These are phyloP conservation scores for Margaritispora aquatica DNA, from an alignment of 495 filamentous ascomycete genomes.

Conservation along the genomic window DNA sequence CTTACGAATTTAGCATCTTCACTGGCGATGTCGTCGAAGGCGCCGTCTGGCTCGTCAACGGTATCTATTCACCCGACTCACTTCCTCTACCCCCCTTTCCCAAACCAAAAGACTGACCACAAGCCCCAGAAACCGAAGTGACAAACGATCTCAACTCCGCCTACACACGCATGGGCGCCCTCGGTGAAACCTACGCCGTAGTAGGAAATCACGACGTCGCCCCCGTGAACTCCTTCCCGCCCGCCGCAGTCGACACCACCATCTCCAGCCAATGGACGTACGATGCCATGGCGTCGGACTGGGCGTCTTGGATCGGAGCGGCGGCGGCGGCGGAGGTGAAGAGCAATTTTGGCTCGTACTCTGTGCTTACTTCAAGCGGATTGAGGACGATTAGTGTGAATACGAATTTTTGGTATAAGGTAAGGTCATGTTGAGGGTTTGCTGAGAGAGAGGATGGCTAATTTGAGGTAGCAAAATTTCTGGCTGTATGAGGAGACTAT, in stretches of 20 bases:
- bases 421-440: not conserved
- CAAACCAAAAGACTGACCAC: not conserved
- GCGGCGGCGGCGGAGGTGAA: constrained; percentile 28
- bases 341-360: constrained; percentile 41
- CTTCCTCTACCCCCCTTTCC: not conserved
- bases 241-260: constrained; percentile 25
- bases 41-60: constrained; percentile 31
- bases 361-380: constrained; percentile 24
- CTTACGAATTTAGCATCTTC: constrained; percentile 25
- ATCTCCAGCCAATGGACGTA: constrained; percentile 43
- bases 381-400: constrained; percentile 51
- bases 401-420: constrained; percentile 50
- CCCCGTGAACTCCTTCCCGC: constrained; percentile 46
- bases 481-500: constrained; percentile 43
- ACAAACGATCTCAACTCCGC: constrained; percentile 36
- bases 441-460: not conserved
- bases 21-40: constrained; percentile 44
- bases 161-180: constrained; percentile 32
- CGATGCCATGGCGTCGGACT: constrained; percentile 37
- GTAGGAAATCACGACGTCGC: constrained; percentile 49
- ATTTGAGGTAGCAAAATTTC: constrained; percentile 34
- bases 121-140: constrained; percentile 31
- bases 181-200: constrained; percentile 38
- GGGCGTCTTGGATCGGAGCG: constrained; percentile 38
- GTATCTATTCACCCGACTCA: not conserved